Evolutionary conservation across 768 basidiomycete genomes (phyloP).

Genomic region (Rhizopogon roseolus): DNA sequence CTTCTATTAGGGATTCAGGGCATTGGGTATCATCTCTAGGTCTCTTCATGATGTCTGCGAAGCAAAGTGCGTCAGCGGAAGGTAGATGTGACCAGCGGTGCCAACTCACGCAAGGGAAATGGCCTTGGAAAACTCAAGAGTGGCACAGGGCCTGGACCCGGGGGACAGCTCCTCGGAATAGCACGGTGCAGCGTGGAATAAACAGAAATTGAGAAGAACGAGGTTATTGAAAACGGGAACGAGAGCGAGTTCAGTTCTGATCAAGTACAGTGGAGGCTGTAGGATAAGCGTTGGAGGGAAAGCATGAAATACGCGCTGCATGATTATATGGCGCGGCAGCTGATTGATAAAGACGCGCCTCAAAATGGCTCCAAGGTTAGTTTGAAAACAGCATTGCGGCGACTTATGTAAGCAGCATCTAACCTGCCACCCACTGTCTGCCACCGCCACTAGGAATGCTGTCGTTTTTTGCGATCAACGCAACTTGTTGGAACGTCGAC

Average conservation of each 20-base stretch:
- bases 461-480: too few species aligned
- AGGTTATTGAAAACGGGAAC: neutral
- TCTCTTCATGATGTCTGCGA: neutral
- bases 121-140: neutral
- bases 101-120: neutral
- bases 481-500: too few species aligned
- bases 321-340: neutral
- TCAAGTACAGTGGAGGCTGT: too few species aligned
- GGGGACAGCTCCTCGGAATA: constrained; percentile 1
- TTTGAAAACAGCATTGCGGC: neutral
- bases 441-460: too few species aligned
- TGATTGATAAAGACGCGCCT: neutral
- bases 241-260: neutral
- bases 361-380: neutral
- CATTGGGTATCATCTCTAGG: neutral
- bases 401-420: neutral
- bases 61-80: neutral
- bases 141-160: constrained; percentile 1
- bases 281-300: neutral
- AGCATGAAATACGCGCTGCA: constrained; percentile 1
- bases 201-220: neutral
- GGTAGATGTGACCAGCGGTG: neutral
- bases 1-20: neutral
- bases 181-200: neutral
- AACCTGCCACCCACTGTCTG: neutral